Evolutionary conservation across 2,329 filamentous ascomycete genomes (phyloP).

Genomic region (Microascus cirrosus): DNA sequence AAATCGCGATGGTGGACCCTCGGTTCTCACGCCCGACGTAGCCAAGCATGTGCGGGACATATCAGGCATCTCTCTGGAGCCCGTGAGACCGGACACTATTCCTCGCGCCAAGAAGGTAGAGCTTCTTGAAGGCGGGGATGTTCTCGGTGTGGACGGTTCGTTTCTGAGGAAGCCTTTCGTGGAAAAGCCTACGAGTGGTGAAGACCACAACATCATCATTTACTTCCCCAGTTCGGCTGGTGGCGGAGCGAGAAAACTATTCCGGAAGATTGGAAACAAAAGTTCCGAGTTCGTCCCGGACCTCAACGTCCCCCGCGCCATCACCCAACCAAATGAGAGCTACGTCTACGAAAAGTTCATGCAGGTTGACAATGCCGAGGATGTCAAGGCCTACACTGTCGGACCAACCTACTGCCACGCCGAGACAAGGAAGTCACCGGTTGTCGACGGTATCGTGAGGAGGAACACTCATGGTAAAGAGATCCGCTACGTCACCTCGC

Average conservation of each 20-base stretch:
- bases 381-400: constrained; percentile 97
- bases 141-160: constrained; percentile 75
- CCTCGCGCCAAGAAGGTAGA: constrained; percentile 65
- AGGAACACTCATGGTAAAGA: constrained; percentile 97
- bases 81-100: constrained; percentile 49
- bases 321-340: constrained; percentile 70
- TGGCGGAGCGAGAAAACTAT: constrained; percentile 82
- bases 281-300: constrained; percentile 86
- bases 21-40: constrained; percentile 65
- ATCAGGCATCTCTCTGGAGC: constrained; percentile 65
- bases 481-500: constrained; percentile 82
- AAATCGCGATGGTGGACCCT: constrained; percentile 83
- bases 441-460: constrained; percentile 90
- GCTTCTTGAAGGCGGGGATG: constrained; percentile 81
- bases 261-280: constrained; percentile 97
- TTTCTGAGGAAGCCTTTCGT: constrained; percentile 87
- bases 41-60: constrained; percentile 69
- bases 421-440: constrained; percentile 92
- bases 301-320: constrained; percentile 64
- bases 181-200: constrained; percentile 94
- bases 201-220: constrained; percentile 98
- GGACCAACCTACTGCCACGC: constrained; percentile 89
- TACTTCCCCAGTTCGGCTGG: constrained; percentile 85
- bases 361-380: constrained; percentile 91
- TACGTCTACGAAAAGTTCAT: constrained; percentile 98